phyloP scores from a whole-genome alignment of 1,284 basidiomycete species.

The Wolfiporia cocos region DNA sequence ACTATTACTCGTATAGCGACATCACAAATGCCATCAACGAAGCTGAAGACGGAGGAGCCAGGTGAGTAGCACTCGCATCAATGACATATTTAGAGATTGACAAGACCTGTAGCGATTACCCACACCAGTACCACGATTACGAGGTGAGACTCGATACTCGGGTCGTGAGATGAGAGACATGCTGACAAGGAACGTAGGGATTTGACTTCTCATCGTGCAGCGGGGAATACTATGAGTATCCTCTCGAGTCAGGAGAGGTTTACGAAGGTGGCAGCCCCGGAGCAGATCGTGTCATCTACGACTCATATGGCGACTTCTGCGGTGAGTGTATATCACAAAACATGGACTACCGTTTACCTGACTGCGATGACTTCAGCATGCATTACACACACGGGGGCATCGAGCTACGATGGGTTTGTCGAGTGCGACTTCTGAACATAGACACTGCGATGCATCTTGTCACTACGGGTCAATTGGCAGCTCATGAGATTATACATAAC shows the following conservation, averaged over 20 bases:
- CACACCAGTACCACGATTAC: conserved; percentile 7
- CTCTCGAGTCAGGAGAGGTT: conserved; percentile 22
- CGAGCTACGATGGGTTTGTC: conserved; percentile 27
- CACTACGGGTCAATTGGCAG: not conserved
- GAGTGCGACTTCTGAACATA: conserved; percentile 25
- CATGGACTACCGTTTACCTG: conserved; percentile 1
- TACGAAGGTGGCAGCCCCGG: conserved; percentile 32
- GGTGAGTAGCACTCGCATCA: not conserved
- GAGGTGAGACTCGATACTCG: conserved; percentile 1
- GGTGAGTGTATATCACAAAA: conserved; percentile 19
- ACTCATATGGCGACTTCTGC: conserved; percentile 27
- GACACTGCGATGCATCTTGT: not conserved
- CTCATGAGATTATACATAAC: not conserved
- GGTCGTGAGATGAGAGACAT: not conserved
- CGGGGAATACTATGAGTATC: conserved; percentile 29
- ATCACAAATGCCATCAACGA: conserved; percentile 11
- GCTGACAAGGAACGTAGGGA: conserved; percentile 10
- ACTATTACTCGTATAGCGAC: conserved; percentile 14
- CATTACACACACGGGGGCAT: conserved; percentile 32
- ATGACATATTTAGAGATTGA: not conserved
- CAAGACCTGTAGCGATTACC: conserved; percentile 2
- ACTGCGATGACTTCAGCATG: conserved; percentile 20
- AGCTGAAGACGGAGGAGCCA: conserved; percentile 8
- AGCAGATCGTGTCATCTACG: conserved; percentile 35
- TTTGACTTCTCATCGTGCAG: conserved; percentile 25